Percentiles rank a stretch among this genome's conserved stretches.
Evolutionary conservation across 2,329 filamentous ascomycete species (phyloP).

Genomic region (Elsinoe perseae): DNA sequence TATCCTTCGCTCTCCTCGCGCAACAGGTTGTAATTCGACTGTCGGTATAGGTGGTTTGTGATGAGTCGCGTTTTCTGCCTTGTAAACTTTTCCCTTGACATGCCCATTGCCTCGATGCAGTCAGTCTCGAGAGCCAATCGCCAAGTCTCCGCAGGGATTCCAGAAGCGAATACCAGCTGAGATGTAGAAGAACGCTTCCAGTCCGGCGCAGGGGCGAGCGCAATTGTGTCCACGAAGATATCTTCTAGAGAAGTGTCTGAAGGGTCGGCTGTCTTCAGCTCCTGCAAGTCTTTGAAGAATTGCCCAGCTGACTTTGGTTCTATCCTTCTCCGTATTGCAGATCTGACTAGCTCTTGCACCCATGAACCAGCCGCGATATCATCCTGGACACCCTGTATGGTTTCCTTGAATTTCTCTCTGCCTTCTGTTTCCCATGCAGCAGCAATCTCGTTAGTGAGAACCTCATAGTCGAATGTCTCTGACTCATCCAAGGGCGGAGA

Average conservation of each 20-base stretch:
- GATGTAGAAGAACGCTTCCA: constrained; percentile 51
- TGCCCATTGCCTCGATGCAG: constrained; percentile 64
- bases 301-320: constrained; percentile 60
- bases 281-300: constrained; percentile 66
- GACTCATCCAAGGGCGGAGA: constrained; percentile 20
- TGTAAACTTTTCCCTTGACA: constrained; percentile 79
- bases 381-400: constrained; percentile 58
- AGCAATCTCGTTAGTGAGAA: constrained; percentile 63
- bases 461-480: constrained; percentile 59
- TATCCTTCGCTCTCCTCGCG: constrained; percentile 96
- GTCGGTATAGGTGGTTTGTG: constrained; percentile 87
- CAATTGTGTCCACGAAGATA: constrained; percentile 75
- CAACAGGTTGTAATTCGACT: constrained; percentile 92
- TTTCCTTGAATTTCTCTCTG: constrained; percentile 58
- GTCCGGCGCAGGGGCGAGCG: constrained; percentile 68
- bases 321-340: constrained; percentile 62
- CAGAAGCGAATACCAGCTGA: constrained; percentile 63
- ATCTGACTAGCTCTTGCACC: constrained; percentile 77
- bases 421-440: constrained; percentile 60
- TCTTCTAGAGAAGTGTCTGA: constrained; percentile 44
- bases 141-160: constrained; percentile 63
- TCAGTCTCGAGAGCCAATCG: constrained; percentile 75
- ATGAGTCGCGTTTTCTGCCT: constrained; percentile 80
- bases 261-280: constrained; percentile 42
- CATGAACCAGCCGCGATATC: constrained; percentile 62